Percentiles rank a stretch among this genome's conserved stretches.
phyloP scores from a whole-genome alignment of 2,329 filamentous ascomycete species.

The Fulvia fulva region DNA sequence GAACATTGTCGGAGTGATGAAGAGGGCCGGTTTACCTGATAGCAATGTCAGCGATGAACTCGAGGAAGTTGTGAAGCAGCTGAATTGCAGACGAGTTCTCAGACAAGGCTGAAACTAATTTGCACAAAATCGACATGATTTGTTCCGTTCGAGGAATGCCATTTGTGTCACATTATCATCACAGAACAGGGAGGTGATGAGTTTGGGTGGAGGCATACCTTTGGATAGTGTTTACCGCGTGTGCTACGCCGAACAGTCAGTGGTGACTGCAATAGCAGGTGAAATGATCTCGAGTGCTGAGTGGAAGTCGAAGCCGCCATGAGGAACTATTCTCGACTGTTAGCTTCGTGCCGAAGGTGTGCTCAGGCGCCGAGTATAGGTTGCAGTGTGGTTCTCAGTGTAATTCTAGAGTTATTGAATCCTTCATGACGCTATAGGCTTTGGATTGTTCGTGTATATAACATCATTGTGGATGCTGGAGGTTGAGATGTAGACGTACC shows the following conservation, averaged over 20 bases:
- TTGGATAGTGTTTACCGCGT: constrained; percentile 5
- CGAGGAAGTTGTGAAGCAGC: background rate
- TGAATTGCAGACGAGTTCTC: constrained; percentile 36
- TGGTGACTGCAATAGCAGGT: background rate
- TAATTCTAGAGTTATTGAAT: constrained; percentile 54
- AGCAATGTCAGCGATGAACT: constrained; percentile 29
- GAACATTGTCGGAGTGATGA: constrained; percentile 23
- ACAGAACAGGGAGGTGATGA: constrained; percentile 32
- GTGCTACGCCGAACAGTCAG: background rate
- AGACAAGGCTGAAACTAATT: constrained; percentile 70
- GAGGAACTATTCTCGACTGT: background rate
- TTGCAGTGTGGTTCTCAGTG: constrained; percentile 41
- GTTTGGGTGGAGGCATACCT: constrained; percentile 12
- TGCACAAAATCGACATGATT: constrained; percentile 59
- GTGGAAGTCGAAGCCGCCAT: background rate
- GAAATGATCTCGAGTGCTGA: background rate
- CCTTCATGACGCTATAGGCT: constrained; percentile 54
- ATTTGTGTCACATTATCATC: constrained; percentile 60
- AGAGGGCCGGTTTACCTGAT: constrained; percentile 20
- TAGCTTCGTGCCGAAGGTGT: background rate
- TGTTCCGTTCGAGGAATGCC: constrained; percentile 67
- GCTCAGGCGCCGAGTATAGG: background rate
- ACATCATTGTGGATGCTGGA: constrained; percentile 22
- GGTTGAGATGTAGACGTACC: constrained; percentile 7
- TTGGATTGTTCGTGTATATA: constrained; percentile 55